A percentile compares a stretch with the other conserved stretches of the same genome.
phyloP scores from a whole-genome alignment of 805 yeast species.

The Candida nitratophila region DNA sequence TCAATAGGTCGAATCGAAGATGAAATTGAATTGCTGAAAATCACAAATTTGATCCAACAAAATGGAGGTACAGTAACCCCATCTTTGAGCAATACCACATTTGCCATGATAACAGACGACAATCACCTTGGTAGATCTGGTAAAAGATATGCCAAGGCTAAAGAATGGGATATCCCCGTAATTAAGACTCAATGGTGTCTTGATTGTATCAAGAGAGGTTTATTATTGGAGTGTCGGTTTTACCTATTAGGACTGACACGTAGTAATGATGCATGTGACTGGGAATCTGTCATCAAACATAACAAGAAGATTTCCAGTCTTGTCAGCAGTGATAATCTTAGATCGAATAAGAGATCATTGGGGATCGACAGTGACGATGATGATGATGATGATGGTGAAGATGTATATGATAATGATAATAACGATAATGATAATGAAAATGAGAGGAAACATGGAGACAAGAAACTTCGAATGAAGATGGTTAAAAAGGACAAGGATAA shows the following conservation, averaged over 20 bases:
- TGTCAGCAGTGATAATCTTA: not conserved
- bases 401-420: conserved; percentile 1
- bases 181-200: conserved; percentile 48
- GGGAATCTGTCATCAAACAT: conserved; percentile 24
- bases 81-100: conserved; percentile 37
- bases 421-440: not conserved
- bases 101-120: conserved; percentile 42
- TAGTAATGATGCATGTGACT: conserved; percentile 29
- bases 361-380: conserved; percentile 2
- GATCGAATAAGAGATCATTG: conserved; percentile 5
- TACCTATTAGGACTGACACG: conserved; percentile 27
- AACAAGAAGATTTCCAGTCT: not conserved
- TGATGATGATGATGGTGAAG: not conserved
- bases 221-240: conserved; percentile 31
- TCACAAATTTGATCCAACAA: conserved; percentile 26
- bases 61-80: conserved; percentile 46
- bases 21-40: conserved; percentile 12
- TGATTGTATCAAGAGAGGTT: conserved; percentile 39
- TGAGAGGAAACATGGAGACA: conserved; percentile 7
- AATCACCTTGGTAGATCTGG: conserved; percentile 30
- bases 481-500: conserved; percentile 15
- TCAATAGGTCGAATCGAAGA: conserved; percentile 27
- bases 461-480: conserved; percentile 15
- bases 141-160: conserved; percentile 43
- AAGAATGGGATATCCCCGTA: conserved; percentile 46